Conservation (phyloP, 2,329 filamentous ascomycete genomes). For the Nigrospora oryzae region DNA sequence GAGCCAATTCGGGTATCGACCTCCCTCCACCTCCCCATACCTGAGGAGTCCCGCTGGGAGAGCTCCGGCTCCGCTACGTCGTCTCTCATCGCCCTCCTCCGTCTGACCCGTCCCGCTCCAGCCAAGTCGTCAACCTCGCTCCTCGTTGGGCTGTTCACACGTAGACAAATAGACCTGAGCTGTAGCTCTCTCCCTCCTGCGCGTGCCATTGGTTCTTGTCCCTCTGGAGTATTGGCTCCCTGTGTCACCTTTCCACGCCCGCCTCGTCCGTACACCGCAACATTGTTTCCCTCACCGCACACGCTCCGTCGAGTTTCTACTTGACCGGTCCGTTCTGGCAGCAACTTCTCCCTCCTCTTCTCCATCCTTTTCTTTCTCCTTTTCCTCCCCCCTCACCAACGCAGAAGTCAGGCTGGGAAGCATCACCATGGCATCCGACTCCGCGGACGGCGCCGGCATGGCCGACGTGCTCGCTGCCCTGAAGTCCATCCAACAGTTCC, state of each 20-base stretch:
- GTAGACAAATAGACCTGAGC: no score
- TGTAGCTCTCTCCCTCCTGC: no score
- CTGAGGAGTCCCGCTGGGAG: not conserved
- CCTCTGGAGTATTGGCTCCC: no score
- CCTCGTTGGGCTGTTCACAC: no score
- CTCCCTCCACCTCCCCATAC: not conserved
- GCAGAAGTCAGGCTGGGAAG: not conserved
- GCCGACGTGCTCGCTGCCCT: not conserved
- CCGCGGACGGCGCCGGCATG: slow-evolving; percentile 1
- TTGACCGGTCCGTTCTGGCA: no score
- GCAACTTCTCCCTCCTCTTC: not conserved
- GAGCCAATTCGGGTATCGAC: slow-evolving; percentile 1
- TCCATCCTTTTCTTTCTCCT: not conserved
- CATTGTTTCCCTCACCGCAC: no score
- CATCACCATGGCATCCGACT: slow-evolving; percentile 1
- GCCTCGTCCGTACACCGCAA: no score
- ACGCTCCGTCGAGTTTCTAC: no score
- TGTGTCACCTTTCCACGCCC: no score
- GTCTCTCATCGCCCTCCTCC: not conserved
- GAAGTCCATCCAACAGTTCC: slow-evolving; percentile 1
- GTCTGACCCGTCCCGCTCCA: no score
- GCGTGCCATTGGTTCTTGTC: no score
- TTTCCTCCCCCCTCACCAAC: not conserved
- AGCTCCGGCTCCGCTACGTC: not conserved
- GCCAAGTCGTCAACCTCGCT: no score